These are phyloP conservation scores for Gynochthodes officinalis DNA, from an alignment of 257 asterid genomes.

Conservation along the genomic window DNA sequence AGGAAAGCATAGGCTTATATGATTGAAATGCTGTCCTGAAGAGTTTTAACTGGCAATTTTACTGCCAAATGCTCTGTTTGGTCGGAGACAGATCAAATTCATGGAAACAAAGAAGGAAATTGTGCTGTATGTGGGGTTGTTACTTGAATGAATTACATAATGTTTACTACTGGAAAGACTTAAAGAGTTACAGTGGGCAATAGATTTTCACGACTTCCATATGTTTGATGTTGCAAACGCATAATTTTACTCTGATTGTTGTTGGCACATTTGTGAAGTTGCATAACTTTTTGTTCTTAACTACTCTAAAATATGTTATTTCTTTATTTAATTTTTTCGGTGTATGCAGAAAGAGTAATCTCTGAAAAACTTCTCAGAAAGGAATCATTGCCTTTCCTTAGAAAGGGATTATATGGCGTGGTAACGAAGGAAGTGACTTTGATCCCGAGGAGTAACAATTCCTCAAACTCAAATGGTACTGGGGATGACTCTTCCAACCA, in stretches of 20 bases:
- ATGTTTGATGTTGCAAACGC: background rate
- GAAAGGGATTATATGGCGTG: conserved; percentile 29
- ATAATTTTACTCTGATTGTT: background rate
- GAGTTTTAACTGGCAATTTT: too few relatives aligned
- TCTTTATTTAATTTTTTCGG: conserved; percentile 3
- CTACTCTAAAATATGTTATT: background rate
- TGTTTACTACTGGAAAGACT: background rate
- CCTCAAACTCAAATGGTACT: conserved; percentile 38
- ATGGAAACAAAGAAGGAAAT: background rate
- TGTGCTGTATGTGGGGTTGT: background rate
- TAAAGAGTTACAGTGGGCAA: background rate
- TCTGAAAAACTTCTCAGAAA: conserved; percentile 21
- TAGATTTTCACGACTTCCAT: background rate
- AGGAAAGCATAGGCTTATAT: too few relatives aligned
- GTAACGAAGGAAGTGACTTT: conserved; percentile 33
- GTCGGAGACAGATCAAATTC: background rate
- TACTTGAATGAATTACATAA: background rate
- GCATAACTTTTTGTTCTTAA: background rate
- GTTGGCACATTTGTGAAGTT: background rate
- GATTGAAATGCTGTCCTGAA: background rate
- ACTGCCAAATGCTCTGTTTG: too few relatives aligned
- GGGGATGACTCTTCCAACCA: conserved; percentile 48
- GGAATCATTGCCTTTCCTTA: conserved; percentile 30
- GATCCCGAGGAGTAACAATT: conserved; percentile 50
- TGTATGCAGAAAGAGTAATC: conserved; percentile 42